A percentile compares a stretch with the other conserved stretches of the same genome.
Evolutionary conservation across 1,284 basidiomycete genomes (phyloP).

Genomic region (Microbotryum lychnidis-dioicae): DNA sequence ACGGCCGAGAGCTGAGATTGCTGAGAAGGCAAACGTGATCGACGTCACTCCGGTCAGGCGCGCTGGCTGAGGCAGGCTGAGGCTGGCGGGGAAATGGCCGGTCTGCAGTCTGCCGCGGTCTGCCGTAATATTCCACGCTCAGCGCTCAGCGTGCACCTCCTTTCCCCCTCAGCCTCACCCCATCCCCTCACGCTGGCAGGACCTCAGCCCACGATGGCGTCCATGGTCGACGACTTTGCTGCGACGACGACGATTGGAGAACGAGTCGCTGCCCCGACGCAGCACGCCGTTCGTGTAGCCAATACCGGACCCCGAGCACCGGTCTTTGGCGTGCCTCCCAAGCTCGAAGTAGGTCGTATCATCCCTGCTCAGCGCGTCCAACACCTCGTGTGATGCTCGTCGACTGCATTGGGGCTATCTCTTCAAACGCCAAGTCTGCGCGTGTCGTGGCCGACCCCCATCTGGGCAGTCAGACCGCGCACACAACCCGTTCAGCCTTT

Average conservation of each 20-base stretch:
- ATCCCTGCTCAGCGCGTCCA: background rate
- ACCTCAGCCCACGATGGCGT: no score
- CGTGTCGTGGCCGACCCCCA: background rate
- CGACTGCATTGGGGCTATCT: background rate
- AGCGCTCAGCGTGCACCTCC: no score
- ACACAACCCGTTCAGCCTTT: no score
- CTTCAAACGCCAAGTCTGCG: background rate
- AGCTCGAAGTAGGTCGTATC: slow-evolving; percentile 23
- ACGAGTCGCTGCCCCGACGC: slow-evolving; percentile 1
- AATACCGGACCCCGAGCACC: slow-evolving; percentile 6
- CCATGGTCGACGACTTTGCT: slow-evolving; percentile 18
- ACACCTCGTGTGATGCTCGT: background rate
- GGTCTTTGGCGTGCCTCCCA: slow-evolving; percentile 14
- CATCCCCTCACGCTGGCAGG: no score
- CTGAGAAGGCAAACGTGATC: no score
- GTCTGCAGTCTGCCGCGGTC: no score
- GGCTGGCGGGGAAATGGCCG: no score
- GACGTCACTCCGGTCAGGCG: no score
- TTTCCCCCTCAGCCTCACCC: no score
- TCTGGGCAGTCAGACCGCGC: background rate
- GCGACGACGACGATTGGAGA: slow-evolving; percentile 26
- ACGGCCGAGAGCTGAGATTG: no score
- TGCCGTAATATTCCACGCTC: no score
- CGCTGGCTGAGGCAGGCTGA: no score
- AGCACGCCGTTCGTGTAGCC: background rate